phyloP scores from a whole-genome alignment of 345 rosid species.

The Syzygium grande region DNA sequence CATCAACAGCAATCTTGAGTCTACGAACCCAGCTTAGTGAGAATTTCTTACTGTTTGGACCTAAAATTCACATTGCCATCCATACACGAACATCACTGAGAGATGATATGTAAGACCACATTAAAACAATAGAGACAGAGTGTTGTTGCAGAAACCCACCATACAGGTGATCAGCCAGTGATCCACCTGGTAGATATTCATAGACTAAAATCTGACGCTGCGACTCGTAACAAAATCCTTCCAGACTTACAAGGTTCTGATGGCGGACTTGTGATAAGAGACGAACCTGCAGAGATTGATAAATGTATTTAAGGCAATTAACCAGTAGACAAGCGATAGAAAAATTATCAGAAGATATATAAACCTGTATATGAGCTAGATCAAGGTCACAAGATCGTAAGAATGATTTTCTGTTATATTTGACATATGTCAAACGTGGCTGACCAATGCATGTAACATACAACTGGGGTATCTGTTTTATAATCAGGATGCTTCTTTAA shows the following conservation, averaged over 20 bases:
- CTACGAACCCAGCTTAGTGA: conserved; percentile 85
- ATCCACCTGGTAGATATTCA: conserved; percentile 81
- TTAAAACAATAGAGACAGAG: neutral
- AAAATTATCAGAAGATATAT: neutral
- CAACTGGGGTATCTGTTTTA: neutral
- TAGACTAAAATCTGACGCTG: conserved; percentile 86
- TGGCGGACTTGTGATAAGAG: conserved; percentile 71
- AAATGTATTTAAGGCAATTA: neutral
- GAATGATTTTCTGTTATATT: neutral
- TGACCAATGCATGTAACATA: neutral
- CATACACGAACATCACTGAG: neutral
- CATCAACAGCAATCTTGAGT: conserved; percentile 84
- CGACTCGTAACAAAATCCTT: conserved; percentile 81
- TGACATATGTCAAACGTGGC: neutral
- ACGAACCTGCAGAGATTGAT: conserved; percentile 36
- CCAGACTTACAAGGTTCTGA: conserved; percentile 80
- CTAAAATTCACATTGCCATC: conserved; percentile 18
- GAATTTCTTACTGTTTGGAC: conserved; percentile 42
- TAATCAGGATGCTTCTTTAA: neutral
- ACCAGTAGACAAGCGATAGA: neutral
- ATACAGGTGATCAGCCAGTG: conserved; percentile 75
- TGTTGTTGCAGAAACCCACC: conserved; percentile 28
- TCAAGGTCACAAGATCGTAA: neutral
- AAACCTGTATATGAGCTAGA: neutral
- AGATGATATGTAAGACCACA: neutral